Evolutionary conservation across 2,329 filamentous ascomycete genomes (phyloP).

Genomic region (Neurospora sp.): DNA sequence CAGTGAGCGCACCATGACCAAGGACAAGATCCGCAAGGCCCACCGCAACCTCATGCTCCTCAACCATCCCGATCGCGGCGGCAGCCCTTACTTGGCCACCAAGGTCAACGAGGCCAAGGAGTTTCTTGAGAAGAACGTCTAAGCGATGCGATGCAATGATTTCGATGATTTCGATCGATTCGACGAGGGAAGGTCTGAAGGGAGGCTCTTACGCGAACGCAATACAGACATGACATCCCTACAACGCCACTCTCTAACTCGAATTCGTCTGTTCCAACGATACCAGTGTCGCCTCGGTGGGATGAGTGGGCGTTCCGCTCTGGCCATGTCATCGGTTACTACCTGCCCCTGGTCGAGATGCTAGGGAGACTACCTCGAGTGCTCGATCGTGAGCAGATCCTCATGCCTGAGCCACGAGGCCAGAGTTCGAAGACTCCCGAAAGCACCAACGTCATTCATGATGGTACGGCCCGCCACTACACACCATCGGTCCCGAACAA

Average conservation of each 20-base stretch:
- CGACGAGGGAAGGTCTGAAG: too few relatives aligned
- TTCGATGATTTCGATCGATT: too few relatives aligned
- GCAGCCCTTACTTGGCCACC: slow-evolving; percentile 90
- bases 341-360: too few relatives aligned
- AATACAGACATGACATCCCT: too few relatives aligned
- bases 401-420: background rate
- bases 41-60: slow-evolving; percentile 93
- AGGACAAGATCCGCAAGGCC: slow-evolving; percentile 91
- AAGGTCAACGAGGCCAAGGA: slow-evolving; percentile 99
- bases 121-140: slow-evolving; percentile 67
- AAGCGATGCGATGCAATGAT: background rate
- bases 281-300: too few relatives aligned
- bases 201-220: too few relatives aligned
- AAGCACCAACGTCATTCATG: background rate
- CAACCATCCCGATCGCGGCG: slow-evolving; percentile 95
- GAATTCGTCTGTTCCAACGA: too few relatives aligned
- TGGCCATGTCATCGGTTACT: too few relatives aligned
- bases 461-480: background rate
- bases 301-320: too few relatives aligned
- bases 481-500: background rate
- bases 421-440: background rate
- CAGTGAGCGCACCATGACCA: slow-evolving; percentile 79
- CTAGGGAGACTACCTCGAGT: too few relatives aligned
- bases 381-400: too few relatives aligned
- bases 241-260: too few relatives aligned